Percentiles rank a stretch among this genome's conserved stretches.
phyloP scores from a whole-genome alignment of 768 basidiomycete species.

The Floccularia luteovirens region DNA sequence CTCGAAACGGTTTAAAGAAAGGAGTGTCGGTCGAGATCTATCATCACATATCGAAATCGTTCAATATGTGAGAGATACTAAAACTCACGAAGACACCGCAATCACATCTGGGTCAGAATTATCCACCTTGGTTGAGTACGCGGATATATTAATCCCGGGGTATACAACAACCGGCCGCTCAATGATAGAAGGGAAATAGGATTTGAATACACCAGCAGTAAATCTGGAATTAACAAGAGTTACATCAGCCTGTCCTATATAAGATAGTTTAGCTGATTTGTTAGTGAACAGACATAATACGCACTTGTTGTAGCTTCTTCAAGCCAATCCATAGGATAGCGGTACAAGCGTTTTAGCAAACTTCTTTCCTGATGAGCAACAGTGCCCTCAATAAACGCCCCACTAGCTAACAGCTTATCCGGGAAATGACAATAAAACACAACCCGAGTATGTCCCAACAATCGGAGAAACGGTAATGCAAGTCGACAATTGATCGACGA shows the following conservation, averaged over 20 bases:
- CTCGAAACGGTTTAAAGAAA: conserved; percentile 94
- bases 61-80: conserved; percentile 2
- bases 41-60: conserved; percentile 1
- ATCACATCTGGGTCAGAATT: conserved; percentile 40
- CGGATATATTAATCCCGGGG: conserved; percentile 82
- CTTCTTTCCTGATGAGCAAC: conserved; percentile 29
- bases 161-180: conserved; percentile 76
- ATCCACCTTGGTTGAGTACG: conserved; percentile 50
- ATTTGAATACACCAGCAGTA: conserved; percentile 73
- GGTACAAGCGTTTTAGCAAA: conserved; percentile 69
- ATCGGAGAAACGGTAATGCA: conserved; percentile 79
- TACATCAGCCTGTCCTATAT: conserved; percentile 77
- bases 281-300: too few species aligned
- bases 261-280: conserved; percentile 1
- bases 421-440: conserved; percentile 99
- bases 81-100: conserved; percentile 50
- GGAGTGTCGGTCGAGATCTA: conserved; percentile 62
- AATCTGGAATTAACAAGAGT: conserved; percentile 91
- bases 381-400: conserved; percentile 54
- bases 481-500: conserved; percentile 93
- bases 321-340: conserved; percentile 82
- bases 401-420: conserved; percentile 82
- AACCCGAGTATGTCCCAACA: conserved; percentile 63
- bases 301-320: conserved; percentile 87
- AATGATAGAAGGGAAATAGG: conserved; percentile 64